Evolutionary conservation across 116 monocot genomes (phyloP).

Genomic region (Zostera marina): DNA sequence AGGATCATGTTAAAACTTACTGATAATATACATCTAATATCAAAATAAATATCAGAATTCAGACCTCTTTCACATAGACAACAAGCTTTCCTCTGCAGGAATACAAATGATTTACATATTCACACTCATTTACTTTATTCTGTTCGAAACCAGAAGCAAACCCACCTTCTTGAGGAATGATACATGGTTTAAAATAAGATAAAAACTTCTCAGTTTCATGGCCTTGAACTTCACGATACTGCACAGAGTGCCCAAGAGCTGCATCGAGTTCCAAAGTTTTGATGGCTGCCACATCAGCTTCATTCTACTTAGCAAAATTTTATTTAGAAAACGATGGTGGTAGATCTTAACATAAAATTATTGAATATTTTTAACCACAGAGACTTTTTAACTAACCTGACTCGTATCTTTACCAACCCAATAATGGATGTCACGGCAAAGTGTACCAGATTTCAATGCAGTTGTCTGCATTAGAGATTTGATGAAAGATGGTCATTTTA

Average conservation of each 20-base stretch:
- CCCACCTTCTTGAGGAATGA: constrained; percentile 91
- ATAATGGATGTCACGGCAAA: constrained; percentile 88
- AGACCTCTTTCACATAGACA: constrained; percentile 89
- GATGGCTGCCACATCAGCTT: constrained; percentile 79
- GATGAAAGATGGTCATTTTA: not conserved
- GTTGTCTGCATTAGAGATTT: constrained; percentile 41
- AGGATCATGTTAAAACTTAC: no score
- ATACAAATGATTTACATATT: constrained; percentile 42
- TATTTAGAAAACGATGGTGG: not conserved
- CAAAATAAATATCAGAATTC: not conserved
- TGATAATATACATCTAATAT: no score
- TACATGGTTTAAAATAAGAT: constrained; percentile 93
- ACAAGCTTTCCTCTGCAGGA: constrained; percentile 86
- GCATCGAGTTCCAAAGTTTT: constrained; percentile 92
- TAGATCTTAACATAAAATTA: no score
- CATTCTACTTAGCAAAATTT: constrained; percentile 74
- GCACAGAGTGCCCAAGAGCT: constrained; percentile 87
- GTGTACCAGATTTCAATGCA: constrained; percentile 75
- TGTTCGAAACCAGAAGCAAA: constrained; percentile 76
- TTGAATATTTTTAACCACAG: no score
- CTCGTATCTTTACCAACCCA: constrained; percentile 97
- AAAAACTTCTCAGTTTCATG: constrained; percentile 85
- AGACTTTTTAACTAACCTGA: constrained; percentile 37
- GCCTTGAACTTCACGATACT: constrained; percentile 90
- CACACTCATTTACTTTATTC: constrained; percentile 45